These are phyloP conservation scores for Pythium insidiosum DNA, from an alignment of 352 stramenopile species.

Conservation along the genomic window DNA sequence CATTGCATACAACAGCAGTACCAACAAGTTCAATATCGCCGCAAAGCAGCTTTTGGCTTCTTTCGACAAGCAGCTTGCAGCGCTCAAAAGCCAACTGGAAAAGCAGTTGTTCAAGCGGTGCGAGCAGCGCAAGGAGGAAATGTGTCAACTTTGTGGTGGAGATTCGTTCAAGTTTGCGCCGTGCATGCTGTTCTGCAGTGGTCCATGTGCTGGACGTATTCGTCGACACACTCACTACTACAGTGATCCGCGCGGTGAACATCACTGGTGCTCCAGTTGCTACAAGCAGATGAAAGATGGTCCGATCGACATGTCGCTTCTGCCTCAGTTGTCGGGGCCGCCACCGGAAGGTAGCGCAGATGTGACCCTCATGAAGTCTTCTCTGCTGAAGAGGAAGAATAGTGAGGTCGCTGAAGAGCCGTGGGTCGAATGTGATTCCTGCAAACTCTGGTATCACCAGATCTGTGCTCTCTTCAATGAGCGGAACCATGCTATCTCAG, in stretches of 20 bases:
- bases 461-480: conserved; percentile 99
- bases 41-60: conserved; percentile 73
- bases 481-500: conserved; percentile 93
- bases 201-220: conserved; percentile 75
- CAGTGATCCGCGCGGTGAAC: conserved; percentile 70
- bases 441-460: conserved; percentile 98
- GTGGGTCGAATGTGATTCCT: conserved; percentile 98
- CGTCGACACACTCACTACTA: conserved; percentile 85
- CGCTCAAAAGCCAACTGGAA: conserved; percentile 71
- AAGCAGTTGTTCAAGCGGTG: conserved; percentile 83
- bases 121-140: conserved; percentile 76
- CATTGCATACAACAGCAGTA: conserved; percentile 87
- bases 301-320: conserved; percentile 86
- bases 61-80: conserved; percentile 61
- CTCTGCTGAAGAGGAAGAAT: conserved; percentile 97
- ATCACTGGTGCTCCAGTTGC: conserved; percentile 85
- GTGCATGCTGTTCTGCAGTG: conserved; percentile 86
- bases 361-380: conserved; percentile 87
- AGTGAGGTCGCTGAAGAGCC: conserved; percentile 96
- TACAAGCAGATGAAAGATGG: conserved; percentile 90
- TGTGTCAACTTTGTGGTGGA: conserved; percentile 83
- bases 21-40: conserved; percentile 86
- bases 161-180: conserved; percentile 89
- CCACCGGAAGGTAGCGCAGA: conserved; percentile 45
- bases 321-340: conserved; percentile 63